A percentile compares a stretch with the other conserved stretches of the same genome.
Evolutionary conservation across 768 basidiomycete genomes (phyloP).

Genomic region (Trametes meyenii): DNA sequence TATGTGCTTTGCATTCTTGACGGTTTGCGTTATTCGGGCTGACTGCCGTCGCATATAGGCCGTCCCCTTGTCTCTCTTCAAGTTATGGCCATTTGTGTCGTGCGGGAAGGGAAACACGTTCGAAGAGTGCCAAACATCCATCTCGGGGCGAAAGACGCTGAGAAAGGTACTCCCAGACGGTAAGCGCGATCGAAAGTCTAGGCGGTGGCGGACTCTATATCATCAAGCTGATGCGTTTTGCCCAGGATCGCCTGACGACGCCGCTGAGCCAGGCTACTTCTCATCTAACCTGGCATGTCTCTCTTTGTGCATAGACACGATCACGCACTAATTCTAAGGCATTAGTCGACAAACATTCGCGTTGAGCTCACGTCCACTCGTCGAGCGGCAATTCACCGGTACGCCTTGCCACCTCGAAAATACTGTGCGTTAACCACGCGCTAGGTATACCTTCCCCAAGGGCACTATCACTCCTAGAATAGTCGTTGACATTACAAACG

Average conservation of each 20-base stretch:
- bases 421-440: constrained; percentile 10
- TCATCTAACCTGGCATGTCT: constrained; percentile 59
- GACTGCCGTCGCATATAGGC: not conserved
- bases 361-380: constrained; percentile 64
- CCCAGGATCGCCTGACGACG: constrained; percentile 59
- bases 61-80: constrained; percentile 62
- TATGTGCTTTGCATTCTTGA: constrained; percentile 28
- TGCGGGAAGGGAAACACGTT: constrained; percentile 45
- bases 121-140: constrained; percentile 53
- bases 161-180: constrained; percentile 55
- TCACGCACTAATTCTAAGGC: constrained; percentile 10
- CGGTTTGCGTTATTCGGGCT: not conserved
- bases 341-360: constrained; percentile 55
- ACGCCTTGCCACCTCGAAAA: constrained; percentile 30
- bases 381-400: constrained; percentile 61
- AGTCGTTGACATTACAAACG: constrained; percentile 63
- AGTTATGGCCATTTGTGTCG: constrained; percentile 54
- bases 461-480: constrained; percentile 46
- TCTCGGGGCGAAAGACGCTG: constrained; percentile 47
- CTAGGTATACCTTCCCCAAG: constrained; percentile 39
- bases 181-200: constrained; percentile 26
- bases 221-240: not conserved
- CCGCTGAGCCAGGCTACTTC: constrained; percentile 68
- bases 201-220: not conserved
- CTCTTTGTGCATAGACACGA: constrained; percentile 46